Conservation (phyloP, 2,329 filamentous ascomycete species). For the Epichloe uncinata region DNA sequence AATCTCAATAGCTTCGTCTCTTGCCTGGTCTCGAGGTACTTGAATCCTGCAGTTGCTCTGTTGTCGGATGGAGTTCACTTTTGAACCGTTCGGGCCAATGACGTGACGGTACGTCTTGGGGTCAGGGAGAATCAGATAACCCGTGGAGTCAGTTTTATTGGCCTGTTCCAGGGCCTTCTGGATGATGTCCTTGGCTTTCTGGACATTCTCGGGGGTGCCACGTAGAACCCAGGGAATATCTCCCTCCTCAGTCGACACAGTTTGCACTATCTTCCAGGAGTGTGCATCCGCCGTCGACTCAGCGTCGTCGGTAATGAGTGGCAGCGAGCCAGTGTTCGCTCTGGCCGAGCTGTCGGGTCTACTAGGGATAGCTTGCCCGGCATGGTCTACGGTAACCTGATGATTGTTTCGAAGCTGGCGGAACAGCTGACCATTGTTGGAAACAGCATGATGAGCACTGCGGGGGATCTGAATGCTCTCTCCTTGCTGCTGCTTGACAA, state of each 20-base stretch:
- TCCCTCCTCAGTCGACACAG: conserved; percentile 45
- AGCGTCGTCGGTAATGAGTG: conserved; percentile 85
- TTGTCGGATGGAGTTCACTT: conserved; percentile 86
- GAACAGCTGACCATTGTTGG: conserved; percentile 90
- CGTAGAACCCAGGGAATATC: conserved; percentile 84
- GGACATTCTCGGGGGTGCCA: conserved; percentile 64
- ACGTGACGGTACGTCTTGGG: conserved; percentile 81
- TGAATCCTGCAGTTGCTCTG: conserved; percentile 90
- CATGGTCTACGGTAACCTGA: conserved; percentile 85
- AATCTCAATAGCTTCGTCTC: conserved; percentile 79
- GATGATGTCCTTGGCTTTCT: conserved; percentile 67
- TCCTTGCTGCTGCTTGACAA: conserved; percentile 77
- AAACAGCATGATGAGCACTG: conserved; percentile 68
- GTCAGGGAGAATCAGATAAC: conserved; percentile 83
- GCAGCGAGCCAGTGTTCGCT: conserved; percentile 51
- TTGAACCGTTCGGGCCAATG: conserved; percentile 76
- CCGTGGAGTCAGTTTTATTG: conserved; percentile 55
- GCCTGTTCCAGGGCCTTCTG: conserved; percentile 60
- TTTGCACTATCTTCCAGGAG: conserved; percentile 72
- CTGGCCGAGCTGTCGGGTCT: conserved; percentile 46
- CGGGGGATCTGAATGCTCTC: conserved; percentile 72
- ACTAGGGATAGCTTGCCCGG: conserved; percentile 60
- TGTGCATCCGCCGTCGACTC: conserved; percentile 51
- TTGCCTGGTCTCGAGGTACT: conserved; percentile 68
- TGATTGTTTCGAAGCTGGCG: conserved; percentile 74